Base-by-base conservation (phyloP, 805 yeast genomes). In the Yarrowia phangngaensis region DNA sequence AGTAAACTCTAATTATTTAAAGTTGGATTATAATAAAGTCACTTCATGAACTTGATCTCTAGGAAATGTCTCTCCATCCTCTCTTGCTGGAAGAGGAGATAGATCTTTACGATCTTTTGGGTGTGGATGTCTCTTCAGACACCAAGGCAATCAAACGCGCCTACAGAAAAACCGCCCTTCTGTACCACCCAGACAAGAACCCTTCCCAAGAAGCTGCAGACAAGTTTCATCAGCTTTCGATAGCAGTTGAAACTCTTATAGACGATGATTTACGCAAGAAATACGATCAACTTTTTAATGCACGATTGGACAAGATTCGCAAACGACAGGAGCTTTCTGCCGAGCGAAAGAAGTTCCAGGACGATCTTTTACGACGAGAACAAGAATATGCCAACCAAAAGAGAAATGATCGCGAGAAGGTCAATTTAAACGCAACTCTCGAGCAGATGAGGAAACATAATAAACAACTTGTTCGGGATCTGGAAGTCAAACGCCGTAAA, bases 161-260 rank as follows among this genome's bases (percentile, higher is more conserved):
- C 3, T 51, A 52, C 34, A 9, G 52, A 16, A 45, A 35, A 43
- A 30, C 49, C 9, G 53, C 54, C 2, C 46, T 40, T 1, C 28
- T 38, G 13, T 58, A 55, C 40, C 62, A 59, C 30, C 62, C 63
- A 4, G 63, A 60, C 41, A 59, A 60, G 40, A 59, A 59, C 30
- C 57, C 60, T 6, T 52, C 56, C 13, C 52, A 53, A 20, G 60
- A 57, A 8, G 62, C 62, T 9, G 56, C 51, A 13, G 59, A 36
- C 13, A 59, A 56, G 55, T 59, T 59, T 41, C 62, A 59, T 29
- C 30, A 45, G 28, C 51, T 59, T 8, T 53, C 60, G 2, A 14
- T 51, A 17, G 62, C 58, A 3, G 40, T 56, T 14, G 60, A 59
- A n/a, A 55, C 57, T 6, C 51, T 59, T 3, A 29, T 31, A 5